A percentile compares a stretch with the other conserved stretches of the same genome.
Evolutionary conservation across 306 rosid species (phyloP).

Genomic region (Quercus aquifolioides): DNA sequence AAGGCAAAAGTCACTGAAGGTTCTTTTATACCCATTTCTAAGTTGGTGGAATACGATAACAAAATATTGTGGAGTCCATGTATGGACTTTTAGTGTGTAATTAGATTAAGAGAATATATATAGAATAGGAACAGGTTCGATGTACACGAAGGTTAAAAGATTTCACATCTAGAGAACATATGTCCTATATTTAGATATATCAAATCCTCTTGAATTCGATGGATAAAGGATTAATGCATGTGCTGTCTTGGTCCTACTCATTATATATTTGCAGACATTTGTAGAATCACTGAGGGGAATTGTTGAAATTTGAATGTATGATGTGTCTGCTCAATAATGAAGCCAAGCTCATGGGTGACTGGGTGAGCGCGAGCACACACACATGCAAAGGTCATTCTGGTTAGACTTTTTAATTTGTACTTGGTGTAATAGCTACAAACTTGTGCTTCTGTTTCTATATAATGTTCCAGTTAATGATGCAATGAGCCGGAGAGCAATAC

Average conservation of each 20-base stretch:
- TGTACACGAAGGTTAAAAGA: neutral
- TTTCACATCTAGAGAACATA: neutral
- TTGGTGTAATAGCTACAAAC: too few relatives aligned
- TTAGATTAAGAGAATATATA: neutral
- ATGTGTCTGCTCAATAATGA: neutral
- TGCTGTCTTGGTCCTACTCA: neutral
- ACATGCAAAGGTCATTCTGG: too few relatives aligned
- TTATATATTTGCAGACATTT: neutral
- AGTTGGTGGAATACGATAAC: neutral
- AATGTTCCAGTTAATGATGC: constrained; percentile 78
- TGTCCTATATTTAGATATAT: neutral
- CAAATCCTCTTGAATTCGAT: too few relatives aligned
- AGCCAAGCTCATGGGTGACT: neutral
- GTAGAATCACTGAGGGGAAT: neutral
- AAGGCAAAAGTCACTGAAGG: neutral
- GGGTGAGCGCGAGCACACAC: too few relatives aligned
- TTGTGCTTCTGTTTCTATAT: too few relatives aligned
- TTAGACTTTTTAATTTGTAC: too few relatives aligned
- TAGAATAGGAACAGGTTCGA: neutral
- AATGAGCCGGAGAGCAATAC: constrained; percentile 79
- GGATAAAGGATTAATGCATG: neutral
- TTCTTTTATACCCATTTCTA: neutral
- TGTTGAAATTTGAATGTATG: neutral
- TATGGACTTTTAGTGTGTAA: neutral
- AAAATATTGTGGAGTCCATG: neutral